Conservation (phyloP, 2,329 filamentous ascomycete genomes). For the Aureobasidium sp. region DNA sequence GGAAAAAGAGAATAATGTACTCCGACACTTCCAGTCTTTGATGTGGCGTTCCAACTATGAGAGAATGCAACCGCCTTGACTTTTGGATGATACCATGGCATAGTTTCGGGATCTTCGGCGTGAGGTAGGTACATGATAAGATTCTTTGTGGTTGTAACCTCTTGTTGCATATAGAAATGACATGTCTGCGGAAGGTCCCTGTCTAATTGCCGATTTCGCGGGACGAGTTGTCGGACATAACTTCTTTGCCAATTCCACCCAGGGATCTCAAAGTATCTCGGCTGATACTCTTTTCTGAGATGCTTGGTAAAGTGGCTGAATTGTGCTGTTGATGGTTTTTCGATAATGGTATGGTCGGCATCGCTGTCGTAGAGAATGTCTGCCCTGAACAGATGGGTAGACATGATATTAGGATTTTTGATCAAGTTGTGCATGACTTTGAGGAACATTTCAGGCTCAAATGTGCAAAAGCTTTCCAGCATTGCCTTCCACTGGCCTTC, state of each 20-base stretch:
- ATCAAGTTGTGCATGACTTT: constrained; percentile 67
- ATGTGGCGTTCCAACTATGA: constrained; percentile 41
- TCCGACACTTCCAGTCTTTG: constrained; percentile 36
- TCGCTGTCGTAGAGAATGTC: constrained; percentile 59
- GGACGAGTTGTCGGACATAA: constrained; percentile 70
- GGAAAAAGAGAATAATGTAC: constrained; percentile 48
- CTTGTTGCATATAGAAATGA: constrained; percentile 48
- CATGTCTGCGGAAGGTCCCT: constrained; percentile 74
- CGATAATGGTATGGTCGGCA: constrained; percentile 23
- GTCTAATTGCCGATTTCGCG: constrained; percentile 73
- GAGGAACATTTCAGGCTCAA: constrained; percentile 56
- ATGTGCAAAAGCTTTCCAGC: constrained; percentile 48
- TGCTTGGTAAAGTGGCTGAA: constrained; percentile 44
- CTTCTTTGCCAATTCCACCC: constrained; percentile 49
- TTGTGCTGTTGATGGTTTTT: constrained; percentile 19
- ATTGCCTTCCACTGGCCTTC: constrained; percentile 24
- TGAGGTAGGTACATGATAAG: constrained; percentile 77
- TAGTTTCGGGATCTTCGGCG: constrained; percentile 49
- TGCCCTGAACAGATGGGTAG: constrained; percentile 68
- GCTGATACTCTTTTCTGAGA: constrained; percentile 36
- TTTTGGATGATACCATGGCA: constrained; percentile 84
- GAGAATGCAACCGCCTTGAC: constrained; percentile 69
- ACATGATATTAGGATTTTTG: constrained; percentile 73
- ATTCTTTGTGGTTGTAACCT: constrained; percentile 35
- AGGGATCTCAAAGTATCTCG: constrained; percentile 19